Conservation (phyloP, 345 rosid genomes). For the Laguncularia racemosa region DNA sequence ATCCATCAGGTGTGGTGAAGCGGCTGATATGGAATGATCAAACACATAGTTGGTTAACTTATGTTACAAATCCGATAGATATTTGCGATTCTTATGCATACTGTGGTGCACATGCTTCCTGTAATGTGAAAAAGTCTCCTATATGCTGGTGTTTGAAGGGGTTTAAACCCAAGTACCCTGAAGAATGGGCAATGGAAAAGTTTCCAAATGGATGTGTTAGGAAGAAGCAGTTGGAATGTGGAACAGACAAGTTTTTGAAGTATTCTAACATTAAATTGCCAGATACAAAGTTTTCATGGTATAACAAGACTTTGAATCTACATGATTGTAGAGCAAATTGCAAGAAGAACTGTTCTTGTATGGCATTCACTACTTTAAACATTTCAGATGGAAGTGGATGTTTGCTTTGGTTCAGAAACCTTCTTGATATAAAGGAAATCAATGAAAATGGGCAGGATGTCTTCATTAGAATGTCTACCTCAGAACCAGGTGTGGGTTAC, state of each 20-base stretch:
- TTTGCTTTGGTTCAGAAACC: constrained; percentile 15
- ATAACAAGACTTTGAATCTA: constrained; percentile 8
- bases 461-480: constrained; percentile 1
- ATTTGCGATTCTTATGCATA: constrained; percentile 10
- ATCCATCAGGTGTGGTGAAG: constrained; percentile 3
- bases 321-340: constrained; percentile 15
- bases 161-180: constrained; percentile 8
- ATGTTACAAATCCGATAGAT: constrained; percentile 1
- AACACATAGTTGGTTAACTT: not conserved
- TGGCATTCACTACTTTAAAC: constrained; percentile 14
- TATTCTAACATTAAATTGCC: constrained; percentile 12
- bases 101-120: constrained; percentile 15
- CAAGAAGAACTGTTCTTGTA: constrained; percentile 24
- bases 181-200: constrained; percentile 8
- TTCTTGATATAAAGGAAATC: constrained; percentile 16
- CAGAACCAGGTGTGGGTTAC: not conserved
- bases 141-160: constrained; percentile 13
- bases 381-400: constrained; percentile 16
- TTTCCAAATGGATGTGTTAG: constrained; percentile 14
- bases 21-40: constrained; percentile 10
- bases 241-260: constrained; percentile 9
- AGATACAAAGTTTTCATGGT: constrained; percentile 4
- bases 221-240: constrained; percentile 6
- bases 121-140: constrained; percentile 6
- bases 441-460: not conserved